Conservation (phyloP, 176 grass and related monocot genomes). For the Tillandsia leiboldiana region DNA sequence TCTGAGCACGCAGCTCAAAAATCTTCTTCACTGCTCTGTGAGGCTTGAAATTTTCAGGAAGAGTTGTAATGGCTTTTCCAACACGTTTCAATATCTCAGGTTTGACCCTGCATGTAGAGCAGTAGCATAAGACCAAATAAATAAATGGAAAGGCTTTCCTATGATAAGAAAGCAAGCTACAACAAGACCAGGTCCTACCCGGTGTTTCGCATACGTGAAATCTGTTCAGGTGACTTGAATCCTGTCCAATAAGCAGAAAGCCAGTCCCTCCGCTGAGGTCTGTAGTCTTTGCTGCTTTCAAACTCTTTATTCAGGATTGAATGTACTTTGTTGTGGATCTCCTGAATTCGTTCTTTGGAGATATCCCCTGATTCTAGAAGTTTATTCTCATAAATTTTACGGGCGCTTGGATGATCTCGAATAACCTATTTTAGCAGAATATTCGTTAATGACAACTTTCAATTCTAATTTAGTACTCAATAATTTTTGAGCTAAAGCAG, state of each 20-base stretch:
- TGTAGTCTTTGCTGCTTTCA: slow-evolving; percentile 77
- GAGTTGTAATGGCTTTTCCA: slow-evolving; percentile 66
- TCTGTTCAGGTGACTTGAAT: slow-evolving; percentile 93
- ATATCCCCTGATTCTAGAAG: slow-evolving; percentile 59
- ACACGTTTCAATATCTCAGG: slow-evolving; percentile 86
- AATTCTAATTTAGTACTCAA: too few relatives aligned
- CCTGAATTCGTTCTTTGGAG: slow-evolving; percentile 54
- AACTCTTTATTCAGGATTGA: slow-evolving; percentile 85
- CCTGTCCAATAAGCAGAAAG: slow-evolving; percentile 94
- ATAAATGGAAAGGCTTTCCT: slow-evolving; percentile 8
- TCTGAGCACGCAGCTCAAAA: slow-evolving; percentile 60
- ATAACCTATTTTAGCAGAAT: slow-evolving; percentile 55
- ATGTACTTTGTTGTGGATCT: slow-evolving; percentile 69
- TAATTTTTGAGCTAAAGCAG: background rate
- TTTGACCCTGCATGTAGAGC: slow-evolving; percentile 53
- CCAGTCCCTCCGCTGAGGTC: slow-evolving; percentile 86
- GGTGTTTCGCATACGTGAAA: slow-evolving; percentile 84
- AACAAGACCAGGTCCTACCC: slow-evolving; percentile 36
- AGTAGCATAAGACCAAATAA: background rate
- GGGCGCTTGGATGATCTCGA: slow-evolving; percentile 68
- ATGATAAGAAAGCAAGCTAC: slow-evolving; percentile 9
- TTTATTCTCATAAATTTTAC: slow-evolving; percentile 79
- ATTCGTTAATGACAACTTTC: background rate
- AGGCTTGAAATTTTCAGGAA: slow-evolving; percentile 90
- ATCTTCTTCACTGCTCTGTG: slow-evolving; percentile 96